phyloP scores from a whole-genome alignment of 106 monocot species.

The Iris macrosiphon region DNA sequence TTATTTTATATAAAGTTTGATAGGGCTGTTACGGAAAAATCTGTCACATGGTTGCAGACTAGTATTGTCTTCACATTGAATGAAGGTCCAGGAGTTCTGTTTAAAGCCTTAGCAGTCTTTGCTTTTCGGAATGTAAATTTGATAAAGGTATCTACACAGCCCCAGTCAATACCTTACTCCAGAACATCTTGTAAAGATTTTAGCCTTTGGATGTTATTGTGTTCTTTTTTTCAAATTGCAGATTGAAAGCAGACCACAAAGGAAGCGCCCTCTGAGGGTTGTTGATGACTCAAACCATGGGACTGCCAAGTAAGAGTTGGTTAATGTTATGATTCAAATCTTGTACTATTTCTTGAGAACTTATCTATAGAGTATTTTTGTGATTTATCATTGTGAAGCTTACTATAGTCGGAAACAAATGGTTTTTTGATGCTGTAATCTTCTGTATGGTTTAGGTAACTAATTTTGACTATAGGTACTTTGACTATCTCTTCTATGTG shows the following conservation, averaged over 20 bases:
- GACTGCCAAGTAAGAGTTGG: constrained; percentile 39
- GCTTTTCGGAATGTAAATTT: constrained; percentile 56
- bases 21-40: not conserved
- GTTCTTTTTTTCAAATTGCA: constrained; percentile 12
- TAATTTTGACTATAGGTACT: constrained; percentile 42
- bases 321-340: not conserved
- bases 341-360: too few species aligned
- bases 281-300: constrained; percentile 66
- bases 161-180: not conserved
- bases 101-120: constrained; percentile 73
- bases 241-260: constrained; percentile 81
- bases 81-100: constrained; percentile 76
- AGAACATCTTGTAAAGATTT: not conserved
- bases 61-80: constrained; percentile 83
- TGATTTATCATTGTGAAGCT: too few species aligned
- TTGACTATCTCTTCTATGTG: constrained; percentile 76
- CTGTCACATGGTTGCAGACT: constrained; percentile 27
- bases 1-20: constrained; percentile 1
- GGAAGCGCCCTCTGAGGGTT: constrained; percentile 56
- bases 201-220: not conserved
- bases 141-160: constrained; percentile 47
- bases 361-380: too few species aligned
- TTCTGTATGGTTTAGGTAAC: not conserved
- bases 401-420: too few species aligned
- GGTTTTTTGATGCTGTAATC: not conserved